Evolutionary conservation across 768 basidiomycete species (phyloP).

Genomic region (Royoungia palumana): DNA sequence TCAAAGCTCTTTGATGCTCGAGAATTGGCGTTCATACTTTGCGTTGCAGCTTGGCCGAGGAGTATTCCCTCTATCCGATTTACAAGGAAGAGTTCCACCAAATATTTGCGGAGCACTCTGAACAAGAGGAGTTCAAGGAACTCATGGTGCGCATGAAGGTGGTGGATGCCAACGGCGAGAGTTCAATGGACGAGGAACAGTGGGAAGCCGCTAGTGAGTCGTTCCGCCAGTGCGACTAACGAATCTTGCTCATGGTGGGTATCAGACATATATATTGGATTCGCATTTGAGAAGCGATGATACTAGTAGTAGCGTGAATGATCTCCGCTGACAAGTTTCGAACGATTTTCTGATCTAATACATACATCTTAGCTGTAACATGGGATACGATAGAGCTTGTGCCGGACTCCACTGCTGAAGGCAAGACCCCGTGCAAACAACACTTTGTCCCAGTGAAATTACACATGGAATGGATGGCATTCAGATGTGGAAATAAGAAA

Average conservation of each 20-base stretch:
- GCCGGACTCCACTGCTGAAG: not conserved
- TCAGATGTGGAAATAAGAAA: constrained; percentile 5
- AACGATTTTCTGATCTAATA: constrained; percentile 4
- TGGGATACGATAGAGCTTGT: constrained; percentile 3
- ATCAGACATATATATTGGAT: constrained; percentile 89
- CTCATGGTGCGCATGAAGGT: constrained; percentile 91
- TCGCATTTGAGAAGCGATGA: constrained; percentile 78
- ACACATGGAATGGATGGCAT: constrained; percentile 27
- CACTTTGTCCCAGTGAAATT: constrained; percentile 25
- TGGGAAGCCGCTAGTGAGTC: constrained; percentile 98
- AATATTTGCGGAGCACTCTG: constrained; percentile 77
- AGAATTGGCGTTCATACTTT: constrained; percentile 12
- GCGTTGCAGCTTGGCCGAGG: constrained; percentile 67
- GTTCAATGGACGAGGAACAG: constrained; percentile 90
- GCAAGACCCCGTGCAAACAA: constrained; percentile 9
- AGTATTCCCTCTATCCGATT: constrained; percentile 68
- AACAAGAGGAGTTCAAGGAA: constrained; percentile 76
- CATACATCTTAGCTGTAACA: not conserved
- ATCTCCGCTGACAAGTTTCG: not conserved
- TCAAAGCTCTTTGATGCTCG: not conserved
- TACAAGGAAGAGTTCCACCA: constrained; percentile 92
- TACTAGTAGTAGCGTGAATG: not conserved
- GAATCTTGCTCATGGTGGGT: constrained; percentile 5
- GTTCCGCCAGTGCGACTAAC: not conserved
- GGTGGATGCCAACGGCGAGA: constrained; percentile 79